A percentile compares a stretch with the other conserved stretches of the same genome.
phyloP scores from a whole-genome alignment of 306 rosid species.

The Cajanus cajan region DNA sequence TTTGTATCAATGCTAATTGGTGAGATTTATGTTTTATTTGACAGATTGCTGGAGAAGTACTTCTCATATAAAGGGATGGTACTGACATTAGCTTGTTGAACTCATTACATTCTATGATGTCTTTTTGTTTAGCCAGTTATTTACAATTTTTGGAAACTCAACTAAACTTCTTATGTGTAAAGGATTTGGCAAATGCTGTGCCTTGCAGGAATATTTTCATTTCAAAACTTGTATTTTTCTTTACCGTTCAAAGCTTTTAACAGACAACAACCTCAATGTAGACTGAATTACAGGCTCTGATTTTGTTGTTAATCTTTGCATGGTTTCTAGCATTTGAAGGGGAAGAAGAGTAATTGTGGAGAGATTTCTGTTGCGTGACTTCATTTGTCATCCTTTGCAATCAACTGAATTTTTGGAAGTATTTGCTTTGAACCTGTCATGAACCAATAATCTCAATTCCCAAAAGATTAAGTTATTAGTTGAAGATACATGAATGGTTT shows the following conservation, averaged over 20 bases:
- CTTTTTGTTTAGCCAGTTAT: background rate
- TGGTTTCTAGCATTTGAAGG: background rate
- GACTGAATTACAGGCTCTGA: background rate
- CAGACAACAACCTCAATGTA: background rate
- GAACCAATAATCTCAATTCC: background rate
- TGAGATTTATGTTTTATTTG: conserved; percentile 35
- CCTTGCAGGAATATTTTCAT: conserved; percentile 2
- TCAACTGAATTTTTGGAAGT: background rate
- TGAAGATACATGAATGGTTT: background rate
- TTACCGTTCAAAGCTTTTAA: background rate
- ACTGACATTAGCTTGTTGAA: conserved; percentile 25
- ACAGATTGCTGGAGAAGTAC: conserved; percentile 87
- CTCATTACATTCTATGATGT: background rate
- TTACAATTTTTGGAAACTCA: conserved; percentile 1
- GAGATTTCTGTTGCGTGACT: background rate
- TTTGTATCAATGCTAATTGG: conserved; percentile 24
- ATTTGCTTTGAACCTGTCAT: background rate
- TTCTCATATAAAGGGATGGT: conserved; percentile 79
- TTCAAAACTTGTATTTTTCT: background rate
- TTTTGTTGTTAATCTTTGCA: background rate
- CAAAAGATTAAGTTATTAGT: background rate
- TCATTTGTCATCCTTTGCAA: background rate
- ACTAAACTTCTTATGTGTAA: conserved; percentile 6
- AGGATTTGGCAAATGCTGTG: background rate
- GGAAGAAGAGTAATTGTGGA: background rate